These are phyloP conservation scores for Aspergillus jensenii DNA, from an alignment of 2,329 filamentous ascomycete species.

Conservation along the genomic window DNA sequence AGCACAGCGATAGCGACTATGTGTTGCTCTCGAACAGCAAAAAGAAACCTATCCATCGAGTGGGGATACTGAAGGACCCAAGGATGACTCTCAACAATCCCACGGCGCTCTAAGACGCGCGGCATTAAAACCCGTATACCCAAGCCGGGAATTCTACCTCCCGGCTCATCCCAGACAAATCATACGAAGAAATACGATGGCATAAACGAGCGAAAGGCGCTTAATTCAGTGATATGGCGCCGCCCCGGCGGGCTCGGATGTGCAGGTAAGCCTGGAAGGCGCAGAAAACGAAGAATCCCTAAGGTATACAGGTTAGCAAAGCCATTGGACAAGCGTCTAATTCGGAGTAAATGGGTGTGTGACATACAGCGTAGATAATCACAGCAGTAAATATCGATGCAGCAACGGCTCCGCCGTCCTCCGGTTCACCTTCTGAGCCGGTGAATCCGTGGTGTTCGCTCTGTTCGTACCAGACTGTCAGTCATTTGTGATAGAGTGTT, in stretches of 20 bases:
- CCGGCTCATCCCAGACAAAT: not conserved
- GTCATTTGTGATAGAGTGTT: not conserved
- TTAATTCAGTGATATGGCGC: constrained; percentile 73
- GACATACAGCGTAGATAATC: constrained; percentile 80
- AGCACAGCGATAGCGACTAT: not conserved
- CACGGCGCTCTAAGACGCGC: not conserved
- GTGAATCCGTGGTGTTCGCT: constrained; percentile 78
- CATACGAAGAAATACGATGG: not conserved
- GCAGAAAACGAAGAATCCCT: constrained; percentile 92
- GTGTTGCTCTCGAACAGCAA: not conserved
- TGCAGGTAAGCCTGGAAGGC: constrained; percentile 85
- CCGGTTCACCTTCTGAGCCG: constrained; percentile 68
- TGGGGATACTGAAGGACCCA: not conserved
- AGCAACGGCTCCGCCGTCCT: constrained; percentile 75
- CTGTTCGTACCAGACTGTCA: constrained; percentile 28
- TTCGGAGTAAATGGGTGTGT: not conserved
- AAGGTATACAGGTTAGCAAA: not conserved
- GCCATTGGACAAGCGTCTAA: not conserved
- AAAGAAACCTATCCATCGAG: not conserved
- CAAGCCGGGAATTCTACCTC: not conserved
- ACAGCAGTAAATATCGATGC: constrained; percentile 85
- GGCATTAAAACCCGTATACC: not conserved
- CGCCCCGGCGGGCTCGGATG: constrained; percentile 75
- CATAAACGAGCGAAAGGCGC: not conserved
- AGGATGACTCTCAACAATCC: not conserved